phyloP scores from a whole-genome alignment of 805 yeast genomes.

The Lipomyces orientalis region DNA sequence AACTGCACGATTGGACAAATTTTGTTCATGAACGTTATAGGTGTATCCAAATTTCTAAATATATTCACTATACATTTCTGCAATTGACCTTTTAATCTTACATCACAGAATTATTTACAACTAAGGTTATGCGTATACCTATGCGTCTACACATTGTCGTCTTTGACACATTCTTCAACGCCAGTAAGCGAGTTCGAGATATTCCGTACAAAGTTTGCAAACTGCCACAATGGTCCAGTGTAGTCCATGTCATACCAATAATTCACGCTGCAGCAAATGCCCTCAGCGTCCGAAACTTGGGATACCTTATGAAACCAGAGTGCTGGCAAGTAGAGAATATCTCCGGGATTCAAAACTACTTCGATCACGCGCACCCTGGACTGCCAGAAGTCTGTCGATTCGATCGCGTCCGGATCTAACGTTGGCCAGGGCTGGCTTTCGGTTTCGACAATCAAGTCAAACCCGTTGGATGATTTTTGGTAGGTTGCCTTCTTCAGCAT shows the following conservation, averaged over 20 bases:
- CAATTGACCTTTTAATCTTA: not conserved
- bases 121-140: not conserved
- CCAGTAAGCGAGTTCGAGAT: not conserved
- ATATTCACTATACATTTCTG: too few species aligned
- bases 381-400: constrained; percentile 17
- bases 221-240: constrained; percentile 29
- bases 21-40: not conserved
- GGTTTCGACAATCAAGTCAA: constrained; percentile 34
- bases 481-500: constrained; percentile 44
- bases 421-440: constrained; percentile 35
- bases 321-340: constrained; percentile 48
- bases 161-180: not conserved
- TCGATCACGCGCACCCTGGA: constrained; percentile 20
- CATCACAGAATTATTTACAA: not conserved
- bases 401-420: constrained; percentile 22
- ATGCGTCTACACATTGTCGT: not conserved
- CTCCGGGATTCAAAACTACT: constrained; percentile 47
- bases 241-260: constrained; percentile 37
- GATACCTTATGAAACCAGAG: constrained; percentile 51
- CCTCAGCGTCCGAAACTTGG: constrained; percentile 30
- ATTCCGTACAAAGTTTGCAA: constrained; percentile 11
- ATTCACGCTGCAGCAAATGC: constrained; percentile 33
- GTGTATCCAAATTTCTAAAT: not conserved
- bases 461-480: constrained; percentile 26
- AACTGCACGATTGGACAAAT: not conserved